These are phyloP conservation scores for Tetrahymena malaccensis DNA, from an alignment of 73 alveolate species.

Conservation along the genomic window DNA sequence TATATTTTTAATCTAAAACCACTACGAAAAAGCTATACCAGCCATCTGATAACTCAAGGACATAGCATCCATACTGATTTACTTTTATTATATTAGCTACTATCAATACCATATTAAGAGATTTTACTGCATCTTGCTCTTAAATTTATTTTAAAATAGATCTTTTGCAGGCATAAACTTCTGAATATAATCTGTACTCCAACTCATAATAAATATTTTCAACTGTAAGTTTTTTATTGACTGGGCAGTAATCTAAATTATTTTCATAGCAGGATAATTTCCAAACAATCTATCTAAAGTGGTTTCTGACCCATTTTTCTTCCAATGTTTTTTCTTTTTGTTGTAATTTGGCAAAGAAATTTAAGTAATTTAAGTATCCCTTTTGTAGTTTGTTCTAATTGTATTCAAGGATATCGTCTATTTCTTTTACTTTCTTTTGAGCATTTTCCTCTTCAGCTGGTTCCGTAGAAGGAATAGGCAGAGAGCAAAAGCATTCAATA, in stretches of 20 bases:
- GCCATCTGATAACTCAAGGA: neutral
- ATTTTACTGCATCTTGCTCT: neutral
- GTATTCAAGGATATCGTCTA: neutral
- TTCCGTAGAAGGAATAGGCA: neutral
- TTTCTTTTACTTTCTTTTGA: neutral
- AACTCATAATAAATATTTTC: neutral
- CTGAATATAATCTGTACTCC: neutral
- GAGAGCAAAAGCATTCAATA: neutral
- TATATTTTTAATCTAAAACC: neutral
- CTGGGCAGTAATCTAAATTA: neutral
- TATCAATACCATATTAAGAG: neutral
- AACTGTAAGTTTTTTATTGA: neutral
- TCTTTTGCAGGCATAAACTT: neutral
- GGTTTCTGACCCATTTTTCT: neutral
- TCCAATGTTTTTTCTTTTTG: neutral
- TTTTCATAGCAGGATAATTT: neutral
- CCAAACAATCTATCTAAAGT: neutral
- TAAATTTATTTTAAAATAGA: neutral
- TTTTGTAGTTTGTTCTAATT: neutral
- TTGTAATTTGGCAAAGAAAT: neutral
- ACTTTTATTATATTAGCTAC: neutral
- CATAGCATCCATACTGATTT: neutral
- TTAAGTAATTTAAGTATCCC: neutral
- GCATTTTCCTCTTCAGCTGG: neutral
- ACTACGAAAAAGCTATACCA: neutral